These are phyloP conservation scores for Quaeritorhiza haematococci DNA, from an alignment of 371 early-diverging fungal genomes.

Conservation along the genomic window DNA sequence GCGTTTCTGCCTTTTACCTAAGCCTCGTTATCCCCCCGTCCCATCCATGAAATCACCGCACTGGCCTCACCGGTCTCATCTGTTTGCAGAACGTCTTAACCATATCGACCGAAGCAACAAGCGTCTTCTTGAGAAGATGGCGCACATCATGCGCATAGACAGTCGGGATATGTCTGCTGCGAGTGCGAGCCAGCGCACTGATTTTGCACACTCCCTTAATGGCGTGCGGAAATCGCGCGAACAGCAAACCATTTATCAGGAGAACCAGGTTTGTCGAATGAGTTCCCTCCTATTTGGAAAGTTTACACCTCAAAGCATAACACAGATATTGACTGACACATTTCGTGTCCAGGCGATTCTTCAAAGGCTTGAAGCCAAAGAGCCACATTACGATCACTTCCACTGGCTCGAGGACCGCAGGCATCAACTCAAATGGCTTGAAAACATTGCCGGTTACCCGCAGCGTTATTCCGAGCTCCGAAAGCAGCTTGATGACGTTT, in stretches of 20 bases:
- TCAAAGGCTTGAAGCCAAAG: conserved; percentile 31
- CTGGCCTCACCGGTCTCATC: too few relatives aligned
- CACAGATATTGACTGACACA: too few relatives aligned
- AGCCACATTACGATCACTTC: conserved; percentile 30
- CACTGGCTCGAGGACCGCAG: conserved; percentile 21
- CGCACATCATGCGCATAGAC: conserved; percentile 13
- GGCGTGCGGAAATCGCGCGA: background rate
- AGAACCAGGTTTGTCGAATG: background rate
- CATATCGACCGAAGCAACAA: conserved; percentile 34
- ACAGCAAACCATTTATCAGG: background rate
- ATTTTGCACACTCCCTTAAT: background rate
- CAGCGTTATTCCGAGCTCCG: too few relatives aligned
- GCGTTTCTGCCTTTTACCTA: background rate
- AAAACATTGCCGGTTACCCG: conserved; percentile 4
- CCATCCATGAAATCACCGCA: too few relatives aligned
- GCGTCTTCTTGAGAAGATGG: conserved; percentile 32
- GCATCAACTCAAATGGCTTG: conserved; percentile 31
- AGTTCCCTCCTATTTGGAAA: background rate
- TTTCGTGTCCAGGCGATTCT: conserved; percentile 30
- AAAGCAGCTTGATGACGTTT: too few relatives aligned
- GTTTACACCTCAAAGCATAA: background rate
- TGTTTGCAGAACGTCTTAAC: conserved; percentile 25
- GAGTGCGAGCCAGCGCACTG: background rate
- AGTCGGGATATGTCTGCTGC: background rate
- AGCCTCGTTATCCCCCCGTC: background rate